Conservation (phyloP, 129 eudicot genomes). For the Chrysanthemum lavandulifolium region DNA sequence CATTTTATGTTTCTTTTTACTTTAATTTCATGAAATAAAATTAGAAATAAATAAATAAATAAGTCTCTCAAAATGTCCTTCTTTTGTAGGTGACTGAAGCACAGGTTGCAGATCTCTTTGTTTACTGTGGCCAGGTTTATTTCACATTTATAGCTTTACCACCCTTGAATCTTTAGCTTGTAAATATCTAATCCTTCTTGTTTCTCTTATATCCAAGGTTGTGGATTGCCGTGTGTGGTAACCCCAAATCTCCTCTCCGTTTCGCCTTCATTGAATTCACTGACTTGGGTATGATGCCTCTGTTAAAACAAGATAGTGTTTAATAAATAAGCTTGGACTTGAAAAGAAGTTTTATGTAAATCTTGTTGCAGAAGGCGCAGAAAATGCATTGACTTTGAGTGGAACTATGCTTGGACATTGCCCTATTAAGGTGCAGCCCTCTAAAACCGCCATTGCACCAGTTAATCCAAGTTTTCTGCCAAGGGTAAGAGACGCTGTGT, state of each 20-base stretch:
- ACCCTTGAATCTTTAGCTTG: neutral
- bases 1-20: slow-evolving; percentile 5
- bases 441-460: slow-evolving; percentile 53
- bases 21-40: too few species aligned
- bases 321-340: too few species aligned
- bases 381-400: slow-evolving; percentile 51
- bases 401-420: slow-evolving; percentile 90
- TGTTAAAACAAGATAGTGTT: neutral
- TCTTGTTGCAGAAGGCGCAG: too few species aligned
- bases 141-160: neutral
- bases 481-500: too few species aligned
- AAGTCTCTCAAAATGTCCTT: too few species aligned
- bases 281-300: slow-evolving; percentile 53
- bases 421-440: slow-evolving; percentile 85
- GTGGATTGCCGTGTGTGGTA: too few species aligned
- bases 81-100: slow-evolving; percentile 77
- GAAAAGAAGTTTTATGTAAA: too few species aligned
- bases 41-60: too few species aligned
- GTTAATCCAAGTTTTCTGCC: too few species aligned
- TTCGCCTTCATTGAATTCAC: slow-evolving; percentile 89
- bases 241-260: slow-evolving; percentile 68
- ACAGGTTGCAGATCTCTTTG: slow-evolving; percentile 82
- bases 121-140: slow-evolving; percentile 75
- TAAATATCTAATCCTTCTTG: slow-evolving; percentile 12
- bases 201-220: slow-evolving; percentile 25